Conservation (phyloP, 140 eudicot species). For the Erigeron philadelphicus region DNA sequence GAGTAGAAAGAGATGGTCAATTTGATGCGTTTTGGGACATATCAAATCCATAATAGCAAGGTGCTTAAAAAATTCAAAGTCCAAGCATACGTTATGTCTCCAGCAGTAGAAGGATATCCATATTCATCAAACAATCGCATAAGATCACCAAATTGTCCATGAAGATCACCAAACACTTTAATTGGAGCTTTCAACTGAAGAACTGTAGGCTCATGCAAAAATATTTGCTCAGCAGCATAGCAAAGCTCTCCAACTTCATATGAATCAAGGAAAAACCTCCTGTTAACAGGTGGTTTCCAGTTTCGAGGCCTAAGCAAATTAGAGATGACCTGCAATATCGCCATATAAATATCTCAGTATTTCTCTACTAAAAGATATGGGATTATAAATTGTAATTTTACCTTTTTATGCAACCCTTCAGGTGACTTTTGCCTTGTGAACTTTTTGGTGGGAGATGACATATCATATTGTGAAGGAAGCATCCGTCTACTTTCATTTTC, state of each 20-base stretch:
- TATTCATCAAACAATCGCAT: constrained; percentile 98
- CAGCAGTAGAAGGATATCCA: constrained; percentile 95
- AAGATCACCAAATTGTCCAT: constrained; percentile 94
- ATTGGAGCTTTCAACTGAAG: constrained; percentile 94
- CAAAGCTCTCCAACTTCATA: constrained; percentile 96
- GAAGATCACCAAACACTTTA: constrained; percentile 96
- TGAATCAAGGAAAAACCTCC: constrained; percentile 83
- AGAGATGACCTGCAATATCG: constrained; percentile 56
- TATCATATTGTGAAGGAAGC: constrained; percentile 55
- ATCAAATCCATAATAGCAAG: background rate
- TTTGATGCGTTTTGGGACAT: background rate
- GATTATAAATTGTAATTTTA: constrained; percentile 20
- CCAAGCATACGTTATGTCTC: constrained; percentile 77
- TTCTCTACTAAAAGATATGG: background rate
- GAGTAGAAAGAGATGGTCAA: constrained; percentile 16
- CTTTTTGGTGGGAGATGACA: constrained; percentile 50
- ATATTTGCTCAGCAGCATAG: constrained; percentile 91
- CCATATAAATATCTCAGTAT: background rate
- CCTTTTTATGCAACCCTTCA: constrained; percentile 89
- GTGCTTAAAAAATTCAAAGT: constrained; percentile 5
- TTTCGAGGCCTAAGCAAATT: constrained; percentile 77
- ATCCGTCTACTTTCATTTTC: constrained; percentile 94
- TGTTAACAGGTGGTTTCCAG: constrained; percentile 81
- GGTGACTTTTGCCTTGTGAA: constrained; percentile 77
- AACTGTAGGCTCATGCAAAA: constrained; percentile 90